Base-by-base conservation (phyloP, 139 green algal genomes). In the Chlamydomonas applanata region DNA sequence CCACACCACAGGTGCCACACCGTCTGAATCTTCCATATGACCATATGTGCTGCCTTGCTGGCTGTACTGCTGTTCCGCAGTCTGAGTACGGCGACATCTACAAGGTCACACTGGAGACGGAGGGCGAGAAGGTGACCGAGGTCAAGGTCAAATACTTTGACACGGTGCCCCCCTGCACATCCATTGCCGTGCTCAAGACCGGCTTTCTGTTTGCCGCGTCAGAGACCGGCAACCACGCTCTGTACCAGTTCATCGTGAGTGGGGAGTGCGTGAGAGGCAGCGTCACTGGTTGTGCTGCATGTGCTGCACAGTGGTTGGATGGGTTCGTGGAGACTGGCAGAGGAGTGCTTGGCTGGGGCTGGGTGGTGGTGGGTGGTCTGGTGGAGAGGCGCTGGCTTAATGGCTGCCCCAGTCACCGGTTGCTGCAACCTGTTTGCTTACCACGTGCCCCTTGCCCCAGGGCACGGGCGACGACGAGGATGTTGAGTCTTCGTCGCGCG, bases 31-130 rank as follows among this genome's bases (percentile, higher is more conserved):
- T n/a, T n/a, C n/a, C n/a, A n/a, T n/a, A n/a, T 64, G 16, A n/a
- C 17, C 56, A 27, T 27, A 64, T 27, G 20, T 64, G 56, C 32
- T 57, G 54, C 54, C 40, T 49, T 49, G 40, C 40, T 49, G 40
- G n/a, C 40, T 49, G 40, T 49, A 56, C 36, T 67, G 25, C 30
- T 20, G 45, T 45, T 30, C 32, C 67, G 62, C 93, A 99, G 89
- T 92, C 78, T 69, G 96, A 99, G 89, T 99, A 99, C 72, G 96
- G 96, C 22, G 96, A 99, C 87, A 86, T 99, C 66, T 99, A 98
- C 89, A 97, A 97, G 84, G 88, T 97, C 35, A 93, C 91, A 0
- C 82, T 98, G 57, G 73, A 88, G 62, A 93, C 91, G 69, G 77
- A 92, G 62, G 87, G 86, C 22, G 88, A 93, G 40, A 74, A 52